Evolutionary conservation across 2,329 filamentous ascomycete species (phyloP), one percentile per base, ranked within the genome.

Genomic region (Fusarium sp.): DNA sequence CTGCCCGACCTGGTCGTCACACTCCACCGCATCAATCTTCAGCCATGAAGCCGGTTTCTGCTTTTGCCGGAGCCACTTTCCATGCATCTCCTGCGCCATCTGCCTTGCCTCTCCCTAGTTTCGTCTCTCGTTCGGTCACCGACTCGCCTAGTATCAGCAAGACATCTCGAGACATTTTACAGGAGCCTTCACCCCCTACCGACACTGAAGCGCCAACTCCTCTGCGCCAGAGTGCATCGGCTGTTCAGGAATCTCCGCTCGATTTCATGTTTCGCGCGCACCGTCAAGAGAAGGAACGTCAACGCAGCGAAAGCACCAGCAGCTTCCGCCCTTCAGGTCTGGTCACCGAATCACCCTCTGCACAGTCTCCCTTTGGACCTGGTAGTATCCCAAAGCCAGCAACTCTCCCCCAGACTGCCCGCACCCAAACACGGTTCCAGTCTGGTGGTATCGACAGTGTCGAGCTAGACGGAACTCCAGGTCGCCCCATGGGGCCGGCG

Each of bases 1-100:
- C 79, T 27, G 75, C 77, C 26, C 83, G 79, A 20, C 77, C 79
- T 20, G 83, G 80, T 32, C 82, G 82, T 26, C 82, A 82, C 50
- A 88, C 86, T 20, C 81, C 76, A 26, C 80, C 81, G 20, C 76
- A 78, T 14, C 83, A 85, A 54, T 82, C 82, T 18, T 77, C 78
- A 12, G 79, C 81, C 33, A 78, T 83, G 70, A 86, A 85, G 77
- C 81, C 86, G 48, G 81, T 81, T 33, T 82, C 89, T 65, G 90
- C 92, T 48, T 99, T 97, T 82, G 96, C 96, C 41, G 96, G 95
- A 17, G 92, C 95, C 37, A 97, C 94, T 8, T 99, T 98, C 80
- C 95, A 98, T 81, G 93, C 94, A 42, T 98, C 96, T 12, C 96
- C 96, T 23, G 95, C 95, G 3, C 92, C 96, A 1, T 97, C 94